Evolutionary conservation across 2,329 filamentous ascomycete genomes (phyloP).

Genomic region (Ophiosphaerella narmari): DNA sequence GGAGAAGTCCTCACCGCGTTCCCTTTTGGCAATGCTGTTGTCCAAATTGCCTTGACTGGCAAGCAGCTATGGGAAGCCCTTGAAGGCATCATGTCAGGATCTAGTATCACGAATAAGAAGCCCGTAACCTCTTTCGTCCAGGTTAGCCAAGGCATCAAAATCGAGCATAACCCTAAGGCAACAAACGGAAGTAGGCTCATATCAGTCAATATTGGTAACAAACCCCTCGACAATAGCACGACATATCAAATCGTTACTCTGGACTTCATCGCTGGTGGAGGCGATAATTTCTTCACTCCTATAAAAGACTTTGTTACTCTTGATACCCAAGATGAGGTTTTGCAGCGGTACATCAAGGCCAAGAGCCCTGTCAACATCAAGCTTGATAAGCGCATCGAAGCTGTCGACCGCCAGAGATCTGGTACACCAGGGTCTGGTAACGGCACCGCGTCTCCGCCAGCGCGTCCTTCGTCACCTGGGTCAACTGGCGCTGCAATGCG

Average conservation of each 20-base stretch:
- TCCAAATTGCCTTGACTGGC: slow-evolving; percentile 61
- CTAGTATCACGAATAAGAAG: slow-evolving; percentile 60
- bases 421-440: slow-evolving; percentile 14
- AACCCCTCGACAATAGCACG: slow-evolving; percentile 52
- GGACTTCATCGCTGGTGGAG: slow-evolving; percentile 64
- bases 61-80: slow-evolving; percentile 61
- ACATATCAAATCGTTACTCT: slow-evolving; percentile 65
- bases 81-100: slow-evolving; percentile 61
- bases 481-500: slow-evolving; percentile 15
- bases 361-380: slow-evolving; percentile 57
- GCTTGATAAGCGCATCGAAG: slow-evolving; percentile 55
- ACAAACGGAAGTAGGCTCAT: slow-evolving; percentile 58
- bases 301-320: slow-evolving; percentile 52
- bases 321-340: slow-evolving; percentile 60
- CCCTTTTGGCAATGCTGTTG: slow-evolving; percentile 68
- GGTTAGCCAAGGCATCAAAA: slow-evolving; percentile 60
- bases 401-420: slow-evolving; percentile 28
- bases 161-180: slow-evolving; percentile 62
- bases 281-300: slow-evolving; percentile 63
- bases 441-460: slow-evolving; percentile 19
- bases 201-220: slow-evolving; percentile 56
- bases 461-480: slow-evolving; percentile 5
- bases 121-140: slow-evolving; percentile 65
- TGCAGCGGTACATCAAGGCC: slow-evolving; percentile 56
- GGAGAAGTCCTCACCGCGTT: slow-evolving; percentile 68